Evolutionary conservation across 2,329 filamentous ascomycete species (phyloP), one percentile per base, ranked within the genome.

Genomic region (Cladophialophora chaetospira): DNA sequence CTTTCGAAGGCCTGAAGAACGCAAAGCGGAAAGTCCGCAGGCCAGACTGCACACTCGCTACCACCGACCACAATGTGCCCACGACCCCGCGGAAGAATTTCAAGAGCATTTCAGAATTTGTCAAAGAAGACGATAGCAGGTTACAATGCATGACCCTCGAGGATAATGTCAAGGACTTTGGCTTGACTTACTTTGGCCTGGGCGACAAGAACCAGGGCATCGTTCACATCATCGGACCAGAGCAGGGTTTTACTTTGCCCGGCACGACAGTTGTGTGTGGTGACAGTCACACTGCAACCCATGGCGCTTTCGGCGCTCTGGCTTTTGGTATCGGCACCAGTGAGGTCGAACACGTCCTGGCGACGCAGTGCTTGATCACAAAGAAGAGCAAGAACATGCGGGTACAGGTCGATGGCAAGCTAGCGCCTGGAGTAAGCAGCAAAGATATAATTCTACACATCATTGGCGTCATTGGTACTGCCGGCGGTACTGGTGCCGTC

Each of bases 361-460:
- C 94, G 50, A 97, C 94, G 11, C 94, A 97, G 75, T 96, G 91
- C 58, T 80, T 99, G 65, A 91, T 97, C 73, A 96, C 92, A 62
- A 91, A 91, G 78, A 84, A 91, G 71, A 96, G 91, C 77, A 97
- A 97, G 80, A 97, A 99, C 81, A 97, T 99, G 93, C 88, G 91
- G 70, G 88, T 99, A 68, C 89, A 96, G 75, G 89, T 97, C 60
- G 90, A 97, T 65, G 94, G 94, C 52, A 86, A 93, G 73, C 84
- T 97, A 55, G 84, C 88, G 29, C 88, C 92, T 3, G 94, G 94
- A 61, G 94, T 97, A 56, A 95, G 88, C 76, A 96, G 91, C 72
- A 99, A 99, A 78, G 94, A 99, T 69, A 87, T 97, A 60, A 85
- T 97, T 65, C 86, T 97, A 54, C 85, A 97, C 72, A 88, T 90